A percentile compares a stretch with the other conserved stretches of the same genome.
Conservation (phyloP, 352 stramenopile genomes). For the Elongisporangium prolatum region DNA sequence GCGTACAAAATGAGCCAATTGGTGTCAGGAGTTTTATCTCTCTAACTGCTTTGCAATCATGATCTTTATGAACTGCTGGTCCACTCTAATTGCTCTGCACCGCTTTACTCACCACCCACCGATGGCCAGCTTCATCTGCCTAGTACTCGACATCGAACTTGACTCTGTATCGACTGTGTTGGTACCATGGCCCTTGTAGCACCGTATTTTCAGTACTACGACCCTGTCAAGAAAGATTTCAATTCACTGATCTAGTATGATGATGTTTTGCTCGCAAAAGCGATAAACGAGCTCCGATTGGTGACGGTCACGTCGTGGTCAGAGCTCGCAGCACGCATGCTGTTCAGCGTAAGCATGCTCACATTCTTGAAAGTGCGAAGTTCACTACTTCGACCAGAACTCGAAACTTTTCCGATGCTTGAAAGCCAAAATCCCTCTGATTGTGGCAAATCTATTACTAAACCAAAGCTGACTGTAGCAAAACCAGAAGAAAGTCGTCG, state of each 20-base stretch:
- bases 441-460: no score
- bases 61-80: conserved; percentile 27
- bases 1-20: conserved; percentile 19
- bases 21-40: conserved; percentile 11
- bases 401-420: no score
- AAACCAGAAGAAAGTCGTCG: not conserved
- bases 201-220: conserved; percentile 17
- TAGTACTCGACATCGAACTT: conserved; percentile 15
- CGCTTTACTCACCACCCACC: not conserved
- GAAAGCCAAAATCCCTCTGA: not conserved
- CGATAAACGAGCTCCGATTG: conserved; percentile 42
- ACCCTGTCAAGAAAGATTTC: conserved; percentile 8
- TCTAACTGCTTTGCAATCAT: conserved; percentile 15
- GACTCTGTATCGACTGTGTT: conserved; percentile 19
- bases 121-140: conserved; percentile 3
- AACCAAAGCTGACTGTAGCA: no score
- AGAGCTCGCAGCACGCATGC: conserved; percentile 22
- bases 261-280: conserved; percentile 30
- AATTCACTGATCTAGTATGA: conserved; percentile 28
- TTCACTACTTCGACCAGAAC: no score
- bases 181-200: conserved; percentile 9
- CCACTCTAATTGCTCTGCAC: conserved; percentile 6
- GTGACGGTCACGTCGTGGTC: conserved; percentile 29
- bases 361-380: conserved; percentile 25
- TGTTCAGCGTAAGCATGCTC: conserved; percentile 37